These are phyloP conservation scores for Metarhizium guizhouense DNA, from an alignment of 2,329 filamentous ascomycete species.

Conservation along the genomic window DNA sequence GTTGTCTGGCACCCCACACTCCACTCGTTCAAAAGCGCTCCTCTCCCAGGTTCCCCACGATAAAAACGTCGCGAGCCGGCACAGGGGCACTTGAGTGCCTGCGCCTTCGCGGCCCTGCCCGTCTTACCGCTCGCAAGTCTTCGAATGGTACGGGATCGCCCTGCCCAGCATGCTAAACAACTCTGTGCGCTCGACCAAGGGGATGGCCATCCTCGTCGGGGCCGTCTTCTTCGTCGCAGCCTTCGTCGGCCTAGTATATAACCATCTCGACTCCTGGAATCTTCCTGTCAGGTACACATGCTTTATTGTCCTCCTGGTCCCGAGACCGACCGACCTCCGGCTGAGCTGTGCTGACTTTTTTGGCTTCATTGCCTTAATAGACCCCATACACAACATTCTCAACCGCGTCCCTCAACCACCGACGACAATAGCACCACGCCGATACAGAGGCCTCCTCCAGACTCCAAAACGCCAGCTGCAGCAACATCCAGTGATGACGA, in stretches of 20 bases:
- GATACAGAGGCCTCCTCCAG: not conserved
- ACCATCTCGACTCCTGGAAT: slow-evolving; percentile 21
- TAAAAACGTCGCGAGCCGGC: not conserved
- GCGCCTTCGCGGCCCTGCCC: not conserved
- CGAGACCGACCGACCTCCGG: not conserved
- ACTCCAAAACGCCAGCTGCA: not conserved
- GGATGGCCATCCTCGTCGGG: slow-evolving; percentile 19
- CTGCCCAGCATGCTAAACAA: slow-evolving; percentile 16
- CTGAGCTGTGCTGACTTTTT: not conserved
- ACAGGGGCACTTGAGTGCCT: not conserved
- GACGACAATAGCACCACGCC: not conserved
- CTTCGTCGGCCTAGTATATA: slow-evolving; percentile 23
- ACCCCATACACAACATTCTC: not conserved
- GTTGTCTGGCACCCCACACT: not conserved
- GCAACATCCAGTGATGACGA: slow-evolving; percentile 4
- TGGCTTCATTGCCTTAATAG: not conserved
- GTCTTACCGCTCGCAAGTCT: not conserved
- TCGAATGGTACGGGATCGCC: not conserved
- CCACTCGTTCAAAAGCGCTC: not conserved
- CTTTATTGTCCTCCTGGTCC: not conserved
- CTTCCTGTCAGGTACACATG: slow-evolving; percentile 10
- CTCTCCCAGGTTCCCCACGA: not conserved
- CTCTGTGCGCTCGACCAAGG: slow-evolving; percentile 21
- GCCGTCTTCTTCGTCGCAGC: slow-evolving; percentile 22
- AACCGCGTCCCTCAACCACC: not conserved